These are phyloP conservation scores for Fagopyrum homotropicum DNA, from an alignment of 148 eudicot species.

Conservation along the genomic window DNA sequence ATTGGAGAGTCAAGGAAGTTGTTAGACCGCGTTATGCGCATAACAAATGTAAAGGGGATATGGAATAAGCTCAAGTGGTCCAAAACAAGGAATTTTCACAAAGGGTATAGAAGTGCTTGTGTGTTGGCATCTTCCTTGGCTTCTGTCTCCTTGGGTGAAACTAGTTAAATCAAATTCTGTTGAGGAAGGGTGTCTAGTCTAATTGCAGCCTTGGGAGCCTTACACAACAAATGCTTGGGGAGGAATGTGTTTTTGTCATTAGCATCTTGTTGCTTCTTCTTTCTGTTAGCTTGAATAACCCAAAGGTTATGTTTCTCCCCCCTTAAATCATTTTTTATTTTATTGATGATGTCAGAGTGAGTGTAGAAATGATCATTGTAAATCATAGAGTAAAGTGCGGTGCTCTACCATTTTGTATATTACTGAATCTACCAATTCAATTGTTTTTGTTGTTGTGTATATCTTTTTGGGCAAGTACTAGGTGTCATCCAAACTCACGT, in stretches of 20 bases:
- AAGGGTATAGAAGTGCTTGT: conserved; percentile 41
- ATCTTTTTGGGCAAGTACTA: no score
- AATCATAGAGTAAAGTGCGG: background rate
- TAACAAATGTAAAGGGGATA: conserved; percentile 39
- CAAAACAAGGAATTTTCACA: conserved; percentile 48
- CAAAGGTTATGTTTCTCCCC: background rate
- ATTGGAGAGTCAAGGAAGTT: conserved; percentile 52
- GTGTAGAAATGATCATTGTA: background rate
- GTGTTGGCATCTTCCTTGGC: conserved; percentile 80
- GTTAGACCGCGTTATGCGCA: conserved; percentile 36
- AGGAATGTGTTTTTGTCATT: background rate
- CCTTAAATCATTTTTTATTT: background rate
- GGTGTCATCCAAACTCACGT: no score
- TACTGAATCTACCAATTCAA: background rate
- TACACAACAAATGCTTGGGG: background rate
- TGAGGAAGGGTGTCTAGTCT: background rate
- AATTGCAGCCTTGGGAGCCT: background rate
- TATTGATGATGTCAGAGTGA: background rate
- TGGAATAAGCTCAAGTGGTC: conserved; percentile 45
- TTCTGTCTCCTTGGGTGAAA: conserved; percentile 54
- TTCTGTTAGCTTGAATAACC: background rate
- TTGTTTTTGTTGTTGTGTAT: background rate
- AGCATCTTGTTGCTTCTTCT: background rate
- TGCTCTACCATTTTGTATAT: background rate
- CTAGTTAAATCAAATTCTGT: conserved; percentile 29